Evolutionary conservation across 2,329 filamentous ascomycete genomes (phyloP).

Genomic region (Cercospora citrullina): DNA sequence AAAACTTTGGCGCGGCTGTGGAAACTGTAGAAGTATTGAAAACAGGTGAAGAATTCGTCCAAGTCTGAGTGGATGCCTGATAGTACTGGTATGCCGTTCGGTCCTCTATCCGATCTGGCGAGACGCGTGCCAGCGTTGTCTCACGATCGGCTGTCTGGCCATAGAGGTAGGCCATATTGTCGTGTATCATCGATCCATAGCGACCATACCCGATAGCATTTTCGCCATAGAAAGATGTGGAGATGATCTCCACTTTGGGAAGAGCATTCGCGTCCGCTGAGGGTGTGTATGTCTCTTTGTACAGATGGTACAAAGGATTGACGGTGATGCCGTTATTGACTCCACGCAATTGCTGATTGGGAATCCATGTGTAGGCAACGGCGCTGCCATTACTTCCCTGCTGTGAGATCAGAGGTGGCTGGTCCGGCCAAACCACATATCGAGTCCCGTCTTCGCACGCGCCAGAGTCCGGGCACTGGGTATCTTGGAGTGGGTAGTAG

Average conservation of each 20-base stretch:
- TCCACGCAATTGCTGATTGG: constrained; percentile 20
- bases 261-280: constrained; percentile 19
- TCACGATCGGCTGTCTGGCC: constrained; percentile 21
- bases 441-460: constrained; percentile 28
- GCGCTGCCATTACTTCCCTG: constrained; percentile 14
- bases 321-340: constrained; percentile 19
- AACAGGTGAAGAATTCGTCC: constrained; percentile 23
- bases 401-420: constrained; percentile 24
- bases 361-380: constrained; percentile 30
- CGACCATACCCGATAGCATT: constrained; percentile 27
- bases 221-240: constrained; percentile 23
- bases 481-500: constrained; percentile 26
- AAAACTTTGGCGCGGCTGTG: not conserved
- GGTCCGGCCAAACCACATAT: constrained; percentile 30
- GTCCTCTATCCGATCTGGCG: constrained; percentile 25
- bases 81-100: constrained; percentile 29
- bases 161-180: constrained; percentile 29
- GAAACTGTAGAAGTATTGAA: constrained; percentile 17
- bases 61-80: constrained; percentile 17
- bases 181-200: constrained; percentile 26
- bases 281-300: constrained; percentile 22
- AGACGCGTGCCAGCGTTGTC: constrained; percentile 27
- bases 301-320: constrained; percentile 24
- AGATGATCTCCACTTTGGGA: constrained; percentile 21
- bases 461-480: constrained; percentile 26